These are phyloP conservation scores for Musa troglodytarum DNA, from an alignment of 176 grass and related monocot species.

Conservation along the genomic window DNA sequence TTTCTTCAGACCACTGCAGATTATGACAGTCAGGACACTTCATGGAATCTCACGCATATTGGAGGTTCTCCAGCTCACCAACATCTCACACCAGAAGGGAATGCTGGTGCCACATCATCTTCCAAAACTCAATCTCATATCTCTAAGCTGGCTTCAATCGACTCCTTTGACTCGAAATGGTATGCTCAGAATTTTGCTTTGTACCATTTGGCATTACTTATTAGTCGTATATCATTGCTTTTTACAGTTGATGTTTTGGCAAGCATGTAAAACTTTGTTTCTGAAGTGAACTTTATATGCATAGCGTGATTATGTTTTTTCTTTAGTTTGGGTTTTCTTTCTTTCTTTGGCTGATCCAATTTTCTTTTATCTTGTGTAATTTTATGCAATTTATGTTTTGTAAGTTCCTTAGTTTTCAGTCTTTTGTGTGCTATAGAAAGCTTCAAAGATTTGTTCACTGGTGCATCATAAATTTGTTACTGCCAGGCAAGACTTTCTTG, in stretches of 20 bases:
- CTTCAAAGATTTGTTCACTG: background rate
- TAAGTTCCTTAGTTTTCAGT: background rate
- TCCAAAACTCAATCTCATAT: conserved; percentile 69
- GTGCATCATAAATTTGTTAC: background rate
- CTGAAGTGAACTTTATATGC: background rate
- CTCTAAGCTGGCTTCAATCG: conserved; percentile 75
- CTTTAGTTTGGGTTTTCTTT: background rate
- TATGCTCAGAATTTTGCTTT: conserved; percentile 19
- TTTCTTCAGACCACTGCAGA: conserved; percentile 49
- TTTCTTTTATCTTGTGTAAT: background rate
- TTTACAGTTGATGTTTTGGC: background rate
- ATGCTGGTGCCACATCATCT: conserved; percentile 54
- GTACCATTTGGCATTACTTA: background rate
- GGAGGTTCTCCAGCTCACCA: conserved; percentile 38
- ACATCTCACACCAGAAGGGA: conserved; percentile 33
- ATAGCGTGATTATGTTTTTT: no score
- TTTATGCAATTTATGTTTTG: background rate
- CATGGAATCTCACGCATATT: conserved; percentile 62
- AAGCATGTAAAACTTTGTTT: background rate
- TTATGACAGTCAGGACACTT: conserved; percentile 54
- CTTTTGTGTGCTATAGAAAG: conserved; percentile 1
- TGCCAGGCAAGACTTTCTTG: conserved; percentile 86
- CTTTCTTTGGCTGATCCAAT: background rate
- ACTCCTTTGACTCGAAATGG: conserved; percentile 99
- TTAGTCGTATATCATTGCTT: background rate